Conservation (phyloP, 2,329 filamentous ascomycete genomes). For the Tolypocladium tundrense region DNA sequence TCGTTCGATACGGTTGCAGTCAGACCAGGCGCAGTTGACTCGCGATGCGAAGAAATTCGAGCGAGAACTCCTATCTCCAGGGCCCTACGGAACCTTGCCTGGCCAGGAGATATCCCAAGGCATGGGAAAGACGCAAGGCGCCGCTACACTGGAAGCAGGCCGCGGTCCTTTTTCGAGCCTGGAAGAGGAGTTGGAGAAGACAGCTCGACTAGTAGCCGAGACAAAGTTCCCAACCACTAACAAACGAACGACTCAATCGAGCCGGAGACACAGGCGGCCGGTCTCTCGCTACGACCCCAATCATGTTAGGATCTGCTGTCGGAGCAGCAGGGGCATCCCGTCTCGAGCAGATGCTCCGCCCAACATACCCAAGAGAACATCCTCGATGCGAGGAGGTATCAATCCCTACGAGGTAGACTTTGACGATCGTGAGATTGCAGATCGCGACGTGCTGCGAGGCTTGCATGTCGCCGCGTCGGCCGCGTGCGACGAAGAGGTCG, state of each 20-base stretch:
- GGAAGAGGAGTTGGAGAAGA: background rate
- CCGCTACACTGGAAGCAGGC: background rate
- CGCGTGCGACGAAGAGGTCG: constrained; percentile 43
- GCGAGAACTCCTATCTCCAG: background rate
- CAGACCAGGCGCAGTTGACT: background rate
- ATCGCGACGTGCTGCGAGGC: constrained; percentile 43
- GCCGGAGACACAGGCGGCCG: background rate
- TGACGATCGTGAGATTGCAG: constrained; percentile 29
- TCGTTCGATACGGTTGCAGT: background rate
- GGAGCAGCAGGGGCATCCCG: constrained; percentile 14
- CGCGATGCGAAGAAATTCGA: background rate
- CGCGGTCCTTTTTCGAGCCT: background rate
- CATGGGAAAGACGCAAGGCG: background rate
- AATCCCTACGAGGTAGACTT: constrained; percentile 14
- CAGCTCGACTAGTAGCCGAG: background rate
- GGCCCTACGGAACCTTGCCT: background rate
- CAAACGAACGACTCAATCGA: background rate
- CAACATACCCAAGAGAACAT: constrained; percentile 24
- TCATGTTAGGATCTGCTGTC: constrained; percentile 16
- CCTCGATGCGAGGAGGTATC: constrained; percentile 19
- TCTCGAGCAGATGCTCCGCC: constrained; percentile 16
- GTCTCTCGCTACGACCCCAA: constrained; percentile 7
- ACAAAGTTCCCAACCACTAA: background rate
- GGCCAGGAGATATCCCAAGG: background rate
- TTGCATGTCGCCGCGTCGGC: constrained; percentile 45